phyloP scores from a whole-genome alignment of 306 rosid species.

The Pachyrhizus erosus region DNA sequence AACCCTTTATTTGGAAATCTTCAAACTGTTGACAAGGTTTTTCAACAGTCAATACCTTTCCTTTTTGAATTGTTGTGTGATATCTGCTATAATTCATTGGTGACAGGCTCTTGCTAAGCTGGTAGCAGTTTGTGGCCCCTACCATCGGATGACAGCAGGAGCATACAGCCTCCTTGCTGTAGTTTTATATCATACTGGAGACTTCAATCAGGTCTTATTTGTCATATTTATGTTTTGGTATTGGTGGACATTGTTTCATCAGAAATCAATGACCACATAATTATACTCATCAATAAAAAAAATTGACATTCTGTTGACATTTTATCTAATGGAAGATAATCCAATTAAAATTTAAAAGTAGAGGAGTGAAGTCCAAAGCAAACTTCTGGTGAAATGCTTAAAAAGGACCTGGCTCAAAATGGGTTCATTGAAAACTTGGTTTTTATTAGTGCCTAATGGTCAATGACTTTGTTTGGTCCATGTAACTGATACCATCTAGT shows the following conservation, averaged over 20 bases:
- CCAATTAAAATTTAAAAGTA: background rate
- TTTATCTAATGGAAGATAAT: background rate
- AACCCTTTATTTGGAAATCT: constrained; percentile 32
- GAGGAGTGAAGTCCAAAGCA: background rate
- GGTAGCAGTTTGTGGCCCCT: constrained; percentile 98
- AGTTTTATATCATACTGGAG: constrained; percentile 98
- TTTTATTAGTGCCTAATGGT: background rate
- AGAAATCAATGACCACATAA: background rate
- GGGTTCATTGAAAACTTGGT: background rate
- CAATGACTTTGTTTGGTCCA: background rate
- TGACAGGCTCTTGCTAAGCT: constrained; percentile 96
- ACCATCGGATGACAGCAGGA: constrained; percentile 97
- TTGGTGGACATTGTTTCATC: constrained; percentile 40
- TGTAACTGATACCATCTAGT: background rate
- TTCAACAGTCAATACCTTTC: constrained; percentile 27
- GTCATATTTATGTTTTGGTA: constrained; percentile 42
- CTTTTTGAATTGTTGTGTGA: constrained; percentile 28
- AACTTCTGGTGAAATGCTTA: background rate
- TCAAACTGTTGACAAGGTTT: constrained; percentile 23
- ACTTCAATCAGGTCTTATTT: constrained; percentile 87
- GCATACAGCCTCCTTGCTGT: constrained; percentile 99
- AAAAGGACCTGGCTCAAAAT: background rate
- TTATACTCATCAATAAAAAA: background rate
- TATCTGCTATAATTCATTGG: constrained; percentile 40
- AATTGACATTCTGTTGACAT: background rate